Percentiles rank a stretch among this genome's conserved stretches.
phyloP scores from a whole-genome alignment of 805 yeast species.

The Pichia gijzeniarum region DNA sequence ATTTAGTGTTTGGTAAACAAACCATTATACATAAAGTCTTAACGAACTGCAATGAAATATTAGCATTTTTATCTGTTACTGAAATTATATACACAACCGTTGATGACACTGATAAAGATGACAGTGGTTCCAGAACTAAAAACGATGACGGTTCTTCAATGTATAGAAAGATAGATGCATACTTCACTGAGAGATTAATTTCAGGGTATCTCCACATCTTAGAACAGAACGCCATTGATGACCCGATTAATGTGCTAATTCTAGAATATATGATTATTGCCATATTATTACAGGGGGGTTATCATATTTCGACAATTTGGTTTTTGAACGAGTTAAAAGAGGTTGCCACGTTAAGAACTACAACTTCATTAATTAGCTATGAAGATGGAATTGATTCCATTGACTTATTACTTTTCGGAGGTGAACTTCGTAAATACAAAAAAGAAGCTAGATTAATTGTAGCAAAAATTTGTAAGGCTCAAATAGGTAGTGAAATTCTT shows the following conservation, averaged over 20 bases:
- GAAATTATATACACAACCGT: background rate
- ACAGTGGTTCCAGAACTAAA: too few relatives aligned
- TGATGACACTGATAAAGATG: background rate
- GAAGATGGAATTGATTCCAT: conserved; percentile 12
- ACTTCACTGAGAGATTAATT: conserved; percentile 7
- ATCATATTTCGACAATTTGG: conserved; percentile 13
- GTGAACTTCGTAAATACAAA: background rate
- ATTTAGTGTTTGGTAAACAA: background rate
- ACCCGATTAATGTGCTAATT: conserved; percentile 10
- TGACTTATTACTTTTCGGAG: background rate
- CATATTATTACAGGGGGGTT: conserved; percentile 16
- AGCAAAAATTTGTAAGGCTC: conserved; percentile 1
- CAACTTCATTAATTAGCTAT: conserved; percentile 10
- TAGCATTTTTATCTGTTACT: background rate
- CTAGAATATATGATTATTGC: conserved; percentile 11
- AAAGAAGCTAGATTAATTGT: background rate
- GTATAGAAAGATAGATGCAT: conserved; percentile 1
- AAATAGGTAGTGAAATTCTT: background rate
- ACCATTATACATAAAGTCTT: background rate
- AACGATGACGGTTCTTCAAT: background rate
- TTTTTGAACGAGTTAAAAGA: conserved; percentile 11
- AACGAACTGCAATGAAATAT: conserved; percentile 1
- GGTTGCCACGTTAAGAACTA: conserved; percentile 6
- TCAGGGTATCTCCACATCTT: conserved; percentile 8
- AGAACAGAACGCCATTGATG: conserved; percentile 8